Conservation (phyloP, 2,329 filamentous ascomycete species). For the Trichocomaceae sp. region DNA sequence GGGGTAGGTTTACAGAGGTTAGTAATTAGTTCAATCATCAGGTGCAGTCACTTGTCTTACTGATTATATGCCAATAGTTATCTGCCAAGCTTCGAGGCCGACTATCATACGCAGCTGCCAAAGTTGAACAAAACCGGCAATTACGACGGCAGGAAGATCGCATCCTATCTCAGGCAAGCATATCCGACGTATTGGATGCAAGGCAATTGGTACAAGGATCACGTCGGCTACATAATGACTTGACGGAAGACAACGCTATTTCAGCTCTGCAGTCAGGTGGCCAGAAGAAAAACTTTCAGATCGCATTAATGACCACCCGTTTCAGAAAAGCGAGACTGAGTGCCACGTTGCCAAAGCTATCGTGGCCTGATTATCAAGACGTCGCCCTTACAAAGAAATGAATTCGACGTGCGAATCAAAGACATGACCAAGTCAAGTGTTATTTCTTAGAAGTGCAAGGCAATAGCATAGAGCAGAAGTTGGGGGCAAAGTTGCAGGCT, state of each 20-base stretch:
- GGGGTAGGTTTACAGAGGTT: conserved; percentile 74
- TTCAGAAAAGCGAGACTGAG: too few relatives aligned
- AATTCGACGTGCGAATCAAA: too few relatives aligned
- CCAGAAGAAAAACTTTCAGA: too few relatives aligned
- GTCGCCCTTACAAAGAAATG: too few relatives aligned
- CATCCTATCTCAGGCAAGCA: conserved; percentile 29
- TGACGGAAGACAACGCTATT: conserved; percentile 18
- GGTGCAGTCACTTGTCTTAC: neutral
- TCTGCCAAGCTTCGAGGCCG: conserved; percentile 75
- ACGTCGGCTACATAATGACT: conserved; percentile 19
- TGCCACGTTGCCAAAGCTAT: too few relatives aligned
- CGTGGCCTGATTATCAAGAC: too few relatives aligned
- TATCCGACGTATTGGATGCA: conserved; percentile 30
- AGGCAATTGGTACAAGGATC: neutral
- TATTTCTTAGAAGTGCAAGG: too few relatives aligned
- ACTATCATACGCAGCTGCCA: conserved; percentile 87
- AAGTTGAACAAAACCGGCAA: conserved; percentile 87
- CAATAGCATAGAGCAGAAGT: too few relatives aligned
- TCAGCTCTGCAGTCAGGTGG: conserved; percentile 22
- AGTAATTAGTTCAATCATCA: conserved; percentile 18
- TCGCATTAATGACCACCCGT: too few relatives aligned
- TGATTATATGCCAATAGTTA: conserved; percentile 45
- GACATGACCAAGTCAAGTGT: too few relatives aligned
- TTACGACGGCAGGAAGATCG: conserved; percentile 56
- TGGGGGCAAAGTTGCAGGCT: too few relatives aligned